phyloP scores from a whole-genome alignment of 257 asterid genomes.

The Solanum medicagineum region DNA sequence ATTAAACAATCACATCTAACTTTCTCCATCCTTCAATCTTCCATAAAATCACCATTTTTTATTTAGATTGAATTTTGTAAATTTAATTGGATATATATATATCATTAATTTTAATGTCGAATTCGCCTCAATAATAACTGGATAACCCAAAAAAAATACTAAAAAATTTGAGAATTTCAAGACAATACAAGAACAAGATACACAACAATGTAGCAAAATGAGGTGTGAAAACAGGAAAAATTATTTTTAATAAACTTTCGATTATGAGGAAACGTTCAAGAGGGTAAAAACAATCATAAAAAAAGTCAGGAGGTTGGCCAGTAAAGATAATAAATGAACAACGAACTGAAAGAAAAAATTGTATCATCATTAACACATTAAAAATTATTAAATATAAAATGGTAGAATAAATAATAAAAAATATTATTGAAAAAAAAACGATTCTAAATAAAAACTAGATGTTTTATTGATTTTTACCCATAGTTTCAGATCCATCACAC shows the following conservation, averaged over 20 bases:
- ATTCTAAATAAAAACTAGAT: neutral
- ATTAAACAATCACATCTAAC: constrained; percentile 3
- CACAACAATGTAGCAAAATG: neutral
- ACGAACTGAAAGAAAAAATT: neutral
- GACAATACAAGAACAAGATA: neutral
- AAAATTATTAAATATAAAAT: neutral
- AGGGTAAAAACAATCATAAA: neutral
- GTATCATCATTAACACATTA: neutral
- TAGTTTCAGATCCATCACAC: neutral
- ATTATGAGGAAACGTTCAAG: neutral
- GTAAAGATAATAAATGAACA: neutral
- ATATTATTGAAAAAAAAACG: neutral
- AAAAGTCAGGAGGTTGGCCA: neutral
- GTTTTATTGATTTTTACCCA: neutral
- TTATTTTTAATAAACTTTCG: fast-evolving
- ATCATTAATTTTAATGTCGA: neutral
- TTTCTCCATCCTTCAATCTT: neutral
- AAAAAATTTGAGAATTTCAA: neutral
- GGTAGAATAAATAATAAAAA: neutral
- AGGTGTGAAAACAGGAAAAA: neutral
- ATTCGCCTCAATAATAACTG: neutral
- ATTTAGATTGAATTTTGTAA: neutral
- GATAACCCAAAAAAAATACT: neutral
- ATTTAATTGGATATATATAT: neutral
- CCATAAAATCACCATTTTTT: neutral